Base-by-base conservation (phyloP, 164 flowering plant species). In the Aristolochia californica region DNA sequence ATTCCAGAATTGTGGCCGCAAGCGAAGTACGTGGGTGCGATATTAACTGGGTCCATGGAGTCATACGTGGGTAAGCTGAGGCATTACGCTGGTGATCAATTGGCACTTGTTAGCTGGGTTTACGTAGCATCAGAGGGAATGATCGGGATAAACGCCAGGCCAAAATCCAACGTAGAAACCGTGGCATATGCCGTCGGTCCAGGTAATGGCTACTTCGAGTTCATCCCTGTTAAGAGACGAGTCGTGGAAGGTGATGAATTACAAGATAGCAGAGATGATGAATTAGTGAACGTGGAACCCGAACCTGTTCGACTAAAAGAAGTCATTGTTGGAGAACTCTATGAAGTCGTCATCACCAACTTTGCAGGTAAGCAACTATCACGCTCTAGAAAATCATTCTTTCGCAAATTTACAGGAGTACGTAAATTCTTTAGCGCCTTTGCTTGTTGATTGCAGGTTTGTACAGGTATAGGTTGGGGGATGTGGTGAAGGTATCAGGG, bases 1-100 rank as follows among this genome's bases (percentile, higher is more conserved):
- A 83, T 93, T 25, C 96, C 86, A 2, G 80, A 66, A 47, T 80
- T 93, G 25, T 93, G 91, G 61, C 97, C 99, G 1, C 84, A 84
- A 67, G 85, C 74, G 0, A 89, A 83, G 78, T 93, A 87, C 54
- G 60, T 93, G 0, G 76, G 75, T 47, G 96, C 95, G 60, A 93
- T 93, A 67, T 80, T 93, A 95, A 93, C 99, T 1, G 99, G 99
- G 43, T 81, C 99, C 14, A 93, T 94, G 99, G 84, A 80, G 76
- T 89, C 86, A 17, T 90, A 90, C 60, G 45, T 83, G 70, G 76
- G 79, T 45, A 90, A 94, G 22, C 40, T 94, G 77, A 90, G 97
- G 77, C 93, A 83, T 62, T 93, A 85, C 69, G 96, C 96, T 0
- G 97, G 87, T 18, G 71, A 60, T 7, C 40, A 34, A 9, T 22